Percentiles rank a stretch among this genome's conserved stretches.
phyloP scores from a whole-genome alignment of 2,329 filamentous ascomycete species.

The Curvularia spicifera region DNA sequence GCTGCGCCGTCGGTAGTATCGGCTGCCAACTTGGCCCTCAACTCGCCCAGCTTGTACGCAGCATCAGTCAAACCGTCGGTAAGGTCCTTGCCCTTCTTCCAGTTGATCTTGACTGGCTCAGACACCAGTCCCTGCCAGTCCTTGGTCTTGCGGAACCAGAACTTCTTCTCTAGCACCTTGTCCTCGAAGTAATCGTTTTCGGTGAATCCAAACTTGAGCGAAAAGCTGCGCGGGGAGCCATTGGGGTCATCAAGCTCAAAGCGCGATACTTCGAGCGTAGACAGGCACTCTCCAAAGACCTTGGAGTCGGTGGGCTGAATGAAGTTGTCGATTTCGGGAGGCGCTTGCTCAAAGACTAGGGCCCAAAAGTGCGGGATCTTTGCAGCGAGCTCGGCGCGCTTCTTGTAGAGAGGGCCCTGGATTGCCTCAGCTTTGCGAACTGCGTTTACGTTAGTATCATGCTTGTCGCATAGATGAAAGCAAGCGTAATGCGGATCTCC shows the following conservation, averaged over 20 bases:
- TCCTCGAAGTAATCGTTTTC: conserved; percentile 85
- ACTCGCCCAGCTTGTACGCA: conserved; percentile 72
- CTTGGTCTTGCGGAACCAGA: conserved; percentile 77
- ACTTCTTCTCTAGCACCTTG: conserved; percentile 83
- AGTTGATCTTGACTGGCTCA: conserved; percentile 85
- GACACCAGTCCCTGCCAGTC: conserved; percentile 81
- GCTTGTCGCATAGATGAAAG: neutral
- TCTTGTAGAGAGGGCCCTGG: conserved; percentile 73
- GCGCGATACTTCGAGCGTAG: conserved; percentile 73
- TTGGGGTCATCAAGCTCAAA: conserved; percentile 74
- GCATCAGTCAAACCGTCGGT: conserved; percentile 80
- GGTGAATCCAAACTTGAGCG: conserved; percentile 73
- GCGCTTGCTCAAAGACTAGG: conserved; percentile 87
- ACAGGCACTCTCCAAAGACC: conserved; percentile 72
- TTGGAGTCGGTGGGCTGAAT: conserved; percentile 81
- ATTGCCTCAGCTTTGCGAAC: conserved; percentile 76
- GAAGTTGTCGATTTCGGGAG: conserved; percentile 84
- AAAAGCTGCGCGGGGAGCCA: conserved; percentile 81
- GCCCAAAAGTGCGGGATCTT: conserved; percentile 91
- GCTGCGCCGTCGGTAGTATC: conserved; percentile 43
- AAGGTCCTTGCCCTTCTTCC: conserved; percentile 77
- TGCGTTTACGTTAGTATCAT: conserved; percentile 46
- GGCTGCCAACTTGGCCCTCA: conserved; percentile 54
- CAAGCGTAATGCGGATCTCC: neutral
- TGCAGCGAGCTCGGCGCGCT: conserved; percentile 72